Base-by-base conservation (phyloP, 352 stramenopile genomes). In the Globisporangium paddicum region DNA sequence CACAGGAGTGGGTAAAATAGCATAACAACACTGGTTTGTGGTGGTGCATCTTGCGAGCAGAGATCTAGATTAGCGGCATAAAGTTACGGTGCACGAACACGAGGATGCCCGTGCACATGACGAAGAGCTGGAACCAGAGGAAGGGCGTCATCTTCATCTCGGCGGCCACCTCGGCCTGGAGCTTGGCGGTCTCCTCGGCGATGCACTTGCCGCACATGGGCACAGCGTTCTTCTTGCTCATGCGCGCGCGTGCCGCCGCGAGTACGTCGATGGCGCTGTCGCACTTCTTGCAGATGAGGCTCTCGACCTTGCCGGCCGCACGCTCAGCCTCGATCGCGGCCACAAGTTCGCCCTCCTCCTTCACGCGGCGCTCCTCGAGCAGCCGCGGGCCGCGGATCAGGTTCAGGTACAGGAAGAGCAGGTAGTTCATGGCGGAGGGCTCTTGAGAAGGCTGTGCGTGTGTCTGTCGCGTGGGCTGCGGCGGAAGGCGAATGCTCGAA, bases 361-460 rank as follows among this genome's bases (percentile, higher is more conserved):
- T 65, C 26, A 60, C 69, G 41, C 68, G 62, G 18, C 71, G 71
- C 25, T 75, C 66, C 58, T 81, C 73, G 30, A 64, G 67, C 55
- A 77, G 63, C 50, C 73, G 76, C 45, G 82, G 82, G 0, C 79
- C 82, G 55, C 82, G 82, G 58, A 92, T 66, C 16, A 89, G 58
- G 67, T 84, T 89, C 42, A 92, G 68, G 67, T 92, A 92, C 63
- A 92, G 69, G 60, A 90, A 73, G 30, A 92, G 66, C 38, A 92
- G 62, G 58, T 76, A 86, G 72, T 92, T 92, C 82, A 92, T 92
- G 23, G 52, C 53, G 34, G 28, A 26, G 37, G 1, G 37, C 25
- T n/a, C 6, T 26, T 35, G 47, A 6, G n/a, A 7, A 2, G 23
- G 26, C 18, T 41, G 34, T 42, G 37, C 13, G 26, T 14, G 45